Evolutionary conservation across 345 rosid species (phyloP), one percentile per base, ranked within the genome.

Genomic region (Geranium rotundifolium): DNA sequence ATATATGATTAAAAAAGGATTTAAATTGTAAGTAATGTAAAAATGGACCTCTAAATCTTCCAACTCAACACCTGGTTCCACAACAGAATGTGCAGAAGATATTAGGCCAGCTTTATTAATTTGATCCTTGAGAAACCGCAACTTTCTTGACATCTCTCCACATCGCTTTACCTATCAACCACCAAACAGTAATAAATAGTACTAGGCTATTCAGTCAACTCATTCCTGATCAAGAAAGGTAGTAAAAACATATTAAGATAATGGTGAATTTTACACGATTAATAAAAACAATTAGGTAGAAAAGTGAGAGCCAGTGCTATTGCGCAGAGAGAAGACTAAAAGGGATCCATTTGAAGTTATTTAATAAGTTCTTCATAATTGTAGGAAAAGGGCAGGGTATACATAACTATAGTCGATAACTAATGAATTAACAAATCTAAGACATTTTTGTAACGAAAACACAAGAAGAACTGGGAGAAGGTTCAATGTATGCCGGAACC

Each of bases 61-160:
- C 77, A 92, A 79, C 67, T 87, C 92, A 72, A 84, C 62, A 72
- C 89, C 96, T 46, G 86, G 84, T 66, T 86, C 91, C 66, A 84
- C 60, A 62, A 75, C 83, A 68, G 82, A 82, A 65, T 65, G 85
- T 19, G 78, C 70, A 57, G 81, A 80, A 75, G 88, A 84, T 58
- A 77, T 73, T 60, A 89, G 76, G 71, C 95, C 86, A 69, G 98
- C 98, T 79, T 92, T 92, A 60, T 67, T 79, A 39, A 85, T 84
- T 84, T 92, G 98, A 67, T 92, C 98, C 77, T 82, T 92, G 65
- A 92, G 73, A 78, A 87, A 89, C 16, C 88, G 83, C 18, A 92
- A 77, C 76, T 89, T 92, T 70, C 98, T 87, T 29, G 95, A 92
- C 97, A 89, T 92, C 75, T 92, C 98, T 63, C 88, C 98, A 34